These are phyloP conservation scores for Leishmania gerbilli DNA, from an alignment of 208 protist species.

Conservation along the genomic window DNA sequence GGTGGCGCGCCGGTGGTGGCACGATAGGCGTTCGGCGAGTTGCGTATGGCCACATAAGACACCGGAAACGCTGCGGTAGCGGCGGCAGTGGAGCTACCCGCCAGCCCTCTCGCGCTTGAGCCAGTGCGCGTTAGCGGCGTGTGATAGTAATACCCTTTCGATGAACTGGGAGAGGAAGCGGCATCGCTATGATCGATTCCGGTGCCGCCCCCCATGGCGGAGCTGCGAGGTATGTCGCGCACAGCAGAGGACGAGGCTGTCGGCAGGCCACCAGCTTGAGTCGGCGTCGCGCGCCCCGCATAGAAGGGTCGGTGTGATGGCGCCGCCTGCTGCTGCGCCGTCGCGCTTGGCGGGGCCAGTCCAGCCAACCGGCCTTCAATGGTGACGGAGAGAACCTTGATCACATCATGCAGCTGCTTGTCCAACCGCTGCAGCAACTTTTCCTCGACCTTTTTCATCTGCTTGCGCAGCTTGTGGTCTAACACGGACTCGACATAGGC, in stretches of 20 bases:
- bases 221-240: background rate
- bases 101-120: background rate
- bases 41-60: background rate
- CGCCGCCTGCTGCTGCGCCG: background rate
- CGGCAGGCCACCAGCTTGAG: background rate
- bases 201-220: background rate
- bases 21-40: background rate
- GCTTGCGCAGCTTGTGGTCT: slow-evolving; percentile 57
- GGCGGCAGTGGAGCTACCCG: background rate
- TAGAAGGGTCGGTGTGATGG: background rate
- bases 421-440: slow-evolving; percentile 69
- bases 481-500: slow-evolving; percentile 74
- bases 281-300: background rate
- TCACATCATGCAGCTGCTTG: slow-evolving; percentile 65
- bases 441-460: slow-evolving; percentile 56
- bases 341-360: background rate
- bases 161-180: background rate
- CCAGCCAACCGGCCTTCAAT: slow-evolving; percentile 57
- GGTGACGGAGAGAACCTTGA: slow-evolving; percentile 47
- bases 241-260: background rate
- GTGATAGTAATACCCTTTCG: slow-evolving; percentile 7
- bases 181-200: background rate
- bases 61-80: background rate
- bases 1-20: background rate
- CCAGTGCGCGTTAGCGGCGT: background rate